Base-by-base conservation (phyloP, 495 filamentous ascomycete species). In the Neurospora sp. region DNA sequence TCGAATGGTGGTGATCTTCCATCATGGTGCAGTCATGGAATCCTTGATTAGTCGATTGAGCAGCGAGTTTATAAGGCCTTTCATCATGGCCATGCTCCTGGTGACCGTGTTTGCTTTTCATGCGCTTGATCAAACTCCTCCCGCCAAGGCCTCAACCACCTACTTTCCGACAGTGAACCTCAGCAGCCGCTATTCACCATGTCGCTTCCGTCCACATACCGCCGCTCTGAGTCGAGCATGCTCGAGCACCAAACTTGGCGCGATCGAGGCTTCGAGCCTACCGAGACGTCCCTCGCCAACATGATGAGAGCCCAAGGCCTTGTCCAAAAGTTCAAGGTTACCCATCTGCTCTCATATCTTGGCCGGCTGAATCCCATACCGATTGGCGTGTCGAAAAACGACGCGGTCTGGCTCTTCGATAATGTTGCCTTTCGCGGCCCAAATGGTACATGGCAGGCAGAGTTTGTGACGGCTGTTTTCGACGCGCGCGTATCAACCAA, bases 381-480 rank as follows among this genome's bases (percentile, higher is more conserved):
- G 3, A 78, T 79, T 27, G 73, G 77, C 6, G 77, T 88, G 45
- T 79, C 78, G 9, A 74, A 72, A 3, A 74, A 82, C 69, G 89
- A 97, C 74, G 87, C 86, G 10, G 90, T 98, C 31, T 98, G 95
- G 95, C 83, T 98, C 14, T 81, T 98, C 45, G 94, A 98, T 83
- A 98, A 96, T 76, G 93, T 93, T 9, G 95, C 94, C 7, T 97
- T 90, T 79, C 88, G 88, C 35, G 78, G 79, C 44, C 77, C 74
- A 27, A 83, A 75, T 27, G 79, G 78, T 68, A 80, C 75, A 70
- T 97, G 93, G 93, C 84, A 92, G 72, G 91, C 91, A 6, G 93
- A 97, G 74, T 92, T 93, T 71, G 89, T 97, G 1, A 88, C 91
- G 2, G 92, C 91, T 44, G 92, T 91, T 72, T 97, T 98, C 77